Base-by-base conservation (phyloP, 257 asterid genomes). In the Anisodus acutangulus region DNA sequence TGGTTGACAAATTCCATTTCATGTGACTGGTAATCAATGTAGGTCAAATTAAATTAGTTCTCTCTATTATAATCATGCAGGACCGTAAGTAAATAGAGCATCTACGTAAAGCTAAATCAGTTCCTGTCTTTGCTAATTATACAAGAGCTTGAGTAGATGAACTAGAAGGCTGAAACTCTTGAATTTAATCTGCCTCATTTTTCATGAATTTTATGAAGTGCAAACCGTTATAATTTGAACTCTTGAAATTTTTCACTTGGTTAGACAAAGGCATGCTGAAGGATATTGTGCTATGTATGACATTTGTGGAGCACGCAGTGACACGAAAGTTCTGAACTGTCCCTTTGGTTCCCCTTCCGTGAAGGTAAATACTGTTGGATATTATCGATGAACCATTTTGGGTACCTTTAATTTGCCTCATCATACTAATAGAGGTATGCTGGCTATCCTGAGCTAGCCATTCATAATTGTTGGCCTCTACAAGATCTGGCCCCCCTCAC, bases 311-410 rank as follows among this genome's bases (percentile, higher is more conserved):
- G 66, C 89, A 54, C 92, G 99, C 8, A 90, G 89, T 41, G 99
- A 97, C 84, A 95, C 95, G 55, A 97, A 97, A 93, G 92, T 93
- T 22, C 89, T 97, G 62, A 94, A 97, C 88, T 97, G 99, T 91
- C 98, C 98, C 47, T 84, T 91, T 78, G 92, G 95, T 84, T 84
- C 90, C 37, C 95, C 97, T 3, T 60, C 99, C 58, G 91, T 91
- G 85, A 92, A 91, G 97, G 99, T 97, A 85, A 39, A 86, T 86
- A 54, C 6, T 51, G 49, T 31, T 85, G 39, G 58, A 76, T 84
- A 49, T 7, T 60, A 74, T 86, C 6, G 68, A 12, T 35, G 60
- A 45, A 66, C 72, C 45, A 66, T 66, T 35, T 11, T 11, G 8
- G 13, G 72, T 66, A 12, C 72, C 72, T 53, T 49, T 78, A 53